Conservation (phyloP, 257 asterid species). For the Scutellaria barbata region DNA sequence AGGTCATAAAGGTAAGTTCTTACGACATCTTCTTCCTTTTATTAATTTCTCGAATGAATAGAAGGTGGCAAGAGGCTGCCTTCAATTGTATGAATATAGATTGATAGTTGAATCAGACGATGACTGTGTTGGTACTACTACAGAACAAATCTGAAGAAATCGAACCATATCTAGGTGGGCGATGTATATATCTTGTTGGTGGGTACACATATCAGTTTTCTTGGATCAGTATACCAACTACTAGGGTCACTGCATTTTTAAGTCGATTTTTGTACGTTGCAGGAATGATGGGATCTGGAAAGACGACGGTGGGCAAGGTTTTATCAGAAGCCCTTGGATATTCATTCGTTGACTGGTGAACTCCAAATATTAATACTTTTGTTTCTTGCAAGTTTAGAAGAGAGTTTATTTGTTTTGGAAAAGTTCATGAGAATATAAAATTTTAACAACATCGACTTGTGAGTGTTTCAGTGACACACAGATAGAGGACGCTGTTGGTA, state of each 20-base stretch:
- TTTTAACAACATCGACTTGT: too few relatives aligned
- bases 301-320: slow-evolving; percentile 90
- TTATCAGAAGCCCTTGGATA: slow-evolving; percentile 80
- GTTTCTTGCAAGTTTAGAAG: slow-evolving; percentile 24
- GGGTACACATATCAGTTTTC: slow-evolving; percentile 45
- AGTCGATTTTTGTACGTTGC: slow-evolving; percentile 26
- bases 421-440: not conserved
- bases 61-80: not conserved
- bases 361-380: slow-evolving; percentile 28
- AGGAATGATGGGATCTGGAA: slow-evolving; percentile 99
- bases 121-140: slow-evolving; percentile 42
- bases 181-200: slow-evolving; percentile 88
- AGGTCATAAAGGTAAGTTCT: slow-evolving; percentile 58
- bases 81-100: slow-evolving; percentile 13
- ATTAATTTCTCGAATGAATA: not conserved
- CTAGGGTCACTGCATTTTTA: slow-evolving; percentile 18
- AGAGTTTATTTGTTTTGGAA: not conserved
- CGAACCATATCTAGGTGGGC: slow-evolving; percentile 70
- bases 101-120: slow-evolving; percentile 31
- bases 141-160: slow-evolving; percentile 75
- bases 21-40: not conserved
- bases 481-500: slow-evolving; percentile 78
- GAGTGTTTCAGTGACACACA: slow-evolving; percentile 62
- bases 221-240: slow-evolving; percentile 2
- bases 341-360: slow-evolving; percentile 88